Conservation (phyloP, 768 basidiomycete species). For the Tubosaeta sp. region DNA sequence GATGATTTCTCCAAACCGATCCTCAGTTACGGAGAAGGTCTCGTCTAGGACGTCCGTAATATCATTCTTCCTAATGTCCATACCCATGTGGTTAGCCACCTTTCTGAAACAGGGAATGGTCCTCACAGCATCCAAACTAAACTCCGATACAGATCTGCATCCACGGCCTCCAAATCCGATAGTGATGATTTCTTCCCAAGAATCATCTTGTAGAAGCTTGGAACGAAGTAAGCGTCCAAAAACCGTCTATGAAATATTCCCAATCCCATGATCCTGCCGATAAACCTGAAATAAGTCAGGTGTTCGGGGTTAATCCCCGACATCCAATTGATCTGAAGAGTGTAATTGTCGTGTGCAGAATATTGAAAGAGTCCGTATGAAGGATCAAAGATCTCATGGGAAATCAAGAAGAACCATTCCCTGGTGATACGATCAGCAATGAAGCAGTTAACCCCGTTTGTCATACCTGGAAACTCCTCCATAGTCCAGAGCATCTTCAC, state of each 20-base stretch:
- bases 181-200: slow-evolving; percentile 56
- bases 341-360: slow-evolving; percentile 75
- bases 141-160: slow-evolving; percentile 64
- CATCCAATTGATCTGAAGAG: slow-evolving; percentile 74
- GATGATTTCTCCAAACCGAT: slow-evolving; percentile 70
- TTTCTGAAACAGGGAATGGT: neutral
- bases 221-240: slow-evolving; percentile 76
- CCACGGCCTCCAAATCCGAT: slow-evolving; percentile 65
- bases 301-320: slow-evolving; percentile 76
- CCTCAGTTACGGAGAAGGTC: slow-evolving; percentile 66
- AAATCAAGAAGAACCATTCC: slow-evolving; percentile 85
- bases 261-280: slow-evolving; percentile 68
- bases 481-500: slow-evolving; percentile 77
- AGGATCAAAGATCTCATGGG: slow-evolving; percentile 80
- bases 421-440: slow-evolving; percentile 32
- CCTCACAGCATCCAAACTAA: slow-evolving; percentile 73
- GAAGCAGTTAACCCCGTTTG: neutral
- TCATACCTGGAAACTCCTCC: slow-evolving; percentile 69
- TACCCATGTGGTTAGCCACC: neutral
- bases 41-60: slow-evolving; percentile 74
- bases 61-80: slow-evolving; percentile 56
- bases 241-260: slow-evolving; percentile 77
- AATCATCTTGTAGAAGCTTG: slow-evolving; percentile 79
- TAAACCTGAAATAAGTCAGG: slow-evolving; percentile 78
- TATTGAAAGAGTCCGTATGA: slow-evolving; percentile 82